Percentiles rank a stretch among this genome's conserved stretches.
Conservation (phyloP, 768 basidiomycete species). For the Calocera cornea region DNA sequence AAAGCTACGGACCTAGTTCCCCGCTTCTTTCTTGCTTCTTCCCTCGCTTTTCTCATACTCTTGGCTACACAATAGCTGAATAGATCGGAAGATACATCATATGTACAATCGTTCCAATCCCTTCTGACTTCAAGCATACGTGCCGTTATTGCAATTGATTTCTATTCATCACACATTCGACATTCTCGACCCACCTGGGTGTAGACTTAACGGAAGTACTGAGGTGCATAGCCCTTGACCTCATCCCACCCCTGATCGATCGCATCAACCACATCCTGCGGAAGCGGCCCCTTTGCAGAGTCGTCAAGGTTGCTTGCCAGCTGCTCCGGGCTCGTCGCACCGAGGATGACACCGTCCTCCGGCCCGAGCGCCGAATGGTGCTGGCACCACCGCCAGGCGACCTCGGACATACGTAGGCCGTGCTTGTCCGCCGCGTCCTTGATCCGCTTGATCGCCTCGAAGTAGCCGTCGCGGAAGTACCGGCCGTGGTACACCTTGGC, state of each 20-base stretch:
- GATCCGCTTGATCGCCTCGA: conserved; percentile 33
- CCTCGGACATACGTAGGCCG: conserved; percentile 36
- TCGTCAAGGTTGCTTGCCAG: conserved; percentile 19
- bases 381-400: conserved; percentile 47
- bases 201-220: neutral
- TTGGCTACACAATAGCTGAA: too few species aligned
- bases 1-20: too few species aligned
- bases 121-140: neutral
- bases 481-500: conserved; percentile 35
- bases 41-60: too few species aligned
- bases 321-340: conserved; percentile 22
- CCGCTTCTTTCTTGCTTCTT: too few species aligned
- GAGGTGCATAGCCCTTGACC: conserved; percentile 12
- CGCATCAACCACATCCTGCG: conserved; percentile 37
- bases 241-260: conserved; percentile 38
- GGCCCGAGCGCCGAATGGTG: conserved; percentile 37
- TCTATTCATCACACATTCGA: neutral
- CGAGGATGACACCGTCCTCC: conserved; percentile 16
- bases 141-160: neutral
- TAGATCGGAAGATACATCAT: too few species aligned
- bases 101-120: too few species aligned
- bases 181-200: neutral
- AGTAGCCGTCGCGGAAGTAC: conserved; percentile 33
- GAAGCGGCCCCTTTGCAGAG: conserved; percentile 39
- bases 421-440: conserved; percentile 28